These are phyloP conservation scores for Anthostomella pinea DNA, from an alignment of 2,329 filamentous ascomycete genomes.

Conservation along the genomic window DNA sequence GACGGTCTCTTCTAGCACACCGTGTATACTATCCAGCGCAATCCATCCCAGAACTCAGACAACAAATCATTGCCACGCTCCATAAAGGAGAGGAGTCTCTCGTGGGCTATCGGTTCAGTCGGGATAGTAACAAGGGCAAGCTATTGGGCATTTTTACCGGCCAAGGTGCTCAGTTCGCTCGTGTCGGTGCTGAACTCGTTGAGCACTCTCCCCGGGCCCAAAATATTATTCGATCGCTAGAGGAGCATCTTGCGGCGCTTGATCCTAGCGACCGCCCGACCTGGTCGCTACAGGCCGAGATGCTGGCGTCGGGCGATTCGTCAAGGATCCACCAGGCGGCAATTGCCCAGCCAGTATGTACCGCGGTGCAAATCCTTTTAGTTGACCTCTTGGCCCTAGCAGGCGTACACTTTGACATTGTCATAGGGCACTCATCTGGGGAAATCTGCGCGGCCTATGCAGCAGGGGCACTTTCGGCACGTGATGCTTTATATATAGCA, in stretches of 20 bases:
- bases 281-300: constrained; percentile 28
- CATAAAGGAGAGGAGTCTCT: too few species aligned
- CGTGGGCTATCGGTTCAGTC: too few species aligned
- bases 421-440: constrained; percentile 33
- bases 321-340: constrained; percentile 30
- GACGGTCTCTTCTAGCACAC: constrained; percentile 4
- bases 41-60: constrained; percentile 2
- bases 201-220: constrained; percentile 2
- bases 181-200: constrained; percentile 26
- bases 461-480: constrained; percentile 38
- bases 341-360: constrained; percentile 29
- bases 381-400: constrained; percentile 13
- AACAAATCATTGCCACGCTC: constrained; percentile 7
- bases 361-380: constrained; percentile 21
- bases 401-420: constrained; percentile 12
- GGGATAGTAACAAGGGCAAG: background rate
- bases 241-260: constrained; percentile 16
- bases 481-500: constrained; percentile 42
- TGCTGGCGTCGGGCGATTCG: background rate
- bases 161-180: constrained; percentile 28
- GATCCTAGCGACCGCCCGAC: constrained; percentile 23
- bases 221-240: constrained; percentile 13
- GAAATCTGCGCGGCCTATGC: constrained; percentile 48
- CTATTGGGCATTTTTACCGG: constrained; percentile 25
- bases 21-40: constrained; percentile 6